phyloP scores from a whole-genome alignment of 768 basidiomycete genomes.

The Collybia sp. region DNA sequence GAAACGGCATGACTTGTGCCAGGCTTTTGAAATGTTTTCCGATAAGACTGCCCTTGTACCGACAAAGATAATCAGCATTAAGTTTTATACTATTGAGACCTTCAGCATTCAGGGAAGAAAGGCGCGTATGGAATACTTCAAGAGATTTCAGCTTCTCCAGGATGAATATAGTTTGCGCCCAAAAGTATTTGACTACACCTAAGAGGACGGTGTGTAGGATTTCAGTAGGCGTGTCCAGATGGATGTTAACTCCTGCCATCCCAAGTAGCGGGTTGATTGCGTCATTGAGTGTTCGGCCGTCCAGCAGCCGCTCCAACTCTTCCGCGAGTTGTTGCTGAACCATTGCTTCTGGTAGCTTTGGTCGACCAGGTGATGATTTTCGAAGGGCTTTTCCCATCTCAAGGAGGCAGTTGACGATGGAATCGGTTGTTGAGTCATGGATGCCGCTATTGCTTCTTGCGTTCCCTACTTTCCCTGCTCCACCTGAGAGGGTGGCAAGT shows the following conservation, averaged over 20 bases:
- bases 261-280: not conserved
- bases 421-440: not conserved
- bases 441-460: not conserved
- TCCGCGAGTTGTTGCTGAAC: not conserved
- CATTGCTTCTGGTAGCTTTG: not conserved
- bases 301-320: not conserved
- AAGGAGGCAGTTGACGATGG: not conserved
- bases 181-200: constrained; percentile 29
- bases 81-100: constrained; percentile 21
- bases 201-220: constrained; percentile 28
- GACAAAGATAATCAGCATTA: constrained; percentile 23
- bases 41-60: constrained; percentile 22
- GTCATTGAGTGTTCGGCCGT: not conserved
- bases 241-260: constrained; percentile 18
- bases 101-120: not conserved
- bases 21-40: constrained; percentile 23
- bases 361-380: not conserved
- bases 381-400: not conserved
- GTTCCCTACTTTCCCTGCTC: not conserved
- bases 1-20: constrained; percentile 21
- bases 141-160: constrained; percentile 18
- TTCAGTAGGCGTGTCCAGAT: constrained; percentile 24
- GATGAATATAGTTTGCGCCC: constrained; percentile 12
- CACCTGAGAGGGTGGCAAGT: not conserved
- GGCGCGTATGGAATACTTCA: not conserved